Percentiles rank a stretch among this genome's conserved stretches.
phyloP scores from a whole-genome alignment of 2,329 filamentous ascomycete species.

The Colletotrichum truncatum region DNA sequence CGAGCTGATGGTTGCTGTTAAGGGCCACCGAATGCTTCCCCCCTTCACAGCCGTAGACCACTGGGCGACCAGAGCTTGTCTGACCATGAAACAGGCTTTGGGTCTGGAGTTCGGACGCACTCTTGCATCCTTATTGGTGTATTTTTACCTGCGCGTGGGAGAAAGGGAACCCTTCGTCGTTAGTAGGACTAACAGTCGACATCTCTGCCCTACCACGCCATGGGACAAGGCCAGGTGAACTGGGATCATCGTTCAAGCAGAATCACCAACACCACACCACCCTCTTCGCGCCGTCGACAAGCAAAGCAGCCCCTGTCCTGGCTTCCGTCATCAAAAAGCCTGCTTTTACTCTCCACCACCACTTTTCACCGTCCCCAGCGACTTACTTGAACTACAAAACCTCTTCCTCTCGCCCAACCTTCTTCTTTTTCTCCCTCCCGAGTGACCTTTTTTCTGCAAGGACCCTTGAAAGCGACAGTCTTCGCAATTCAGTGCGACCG shows the following conservation, averaged over 20 bases:
- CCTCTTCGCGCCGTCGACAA: not conserved
- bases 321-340: slow-evolving; percentile 17
- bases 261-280: slow-evolving; percentile 27
- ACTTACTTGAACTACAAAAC: slow-evolving; percentile 26
- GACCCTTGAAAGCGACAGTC: slow-evolving; percentile 11
- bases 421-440: not conserved
- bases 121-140: slow-evolving; percentile 16
- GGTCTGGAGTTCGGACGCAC: not conserved
- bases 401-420: slow-evolving; percentile 14
- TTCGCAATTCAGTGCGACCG: not conserved
- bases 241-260: slow-evolving; percentile 25
- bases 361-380: slow-evolving; percentile 4
- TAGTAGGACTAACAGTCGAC: slow-evolving; percentile 16
- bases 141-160: not conserved
- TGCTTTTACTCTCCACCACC: slow-evolving; percentile 22
- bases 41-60: not conserved
- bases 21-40: not conserved
- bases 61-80: not conserved
- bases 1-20: slow-evolving; percentile 16
- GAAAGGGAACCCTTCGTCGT: slow-evolving; percentile 4
- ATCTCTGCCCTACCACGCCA: slow-evolving; percentile 17
- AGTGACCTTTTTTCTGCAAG: not conserved
- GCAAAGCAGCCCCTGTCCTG: slow-evolving; percentile 13
- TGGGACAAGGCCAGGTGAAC: not conserved
- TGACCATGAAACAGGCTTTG: slow-evolving; percentile 28